Percentiles rank a stretch among this genome's conserved stretches.
Evolutionary conservation across 2,329 filamentous ascomycete species (phyloP).

Genomic region (Curvularia lunata): DNA sequence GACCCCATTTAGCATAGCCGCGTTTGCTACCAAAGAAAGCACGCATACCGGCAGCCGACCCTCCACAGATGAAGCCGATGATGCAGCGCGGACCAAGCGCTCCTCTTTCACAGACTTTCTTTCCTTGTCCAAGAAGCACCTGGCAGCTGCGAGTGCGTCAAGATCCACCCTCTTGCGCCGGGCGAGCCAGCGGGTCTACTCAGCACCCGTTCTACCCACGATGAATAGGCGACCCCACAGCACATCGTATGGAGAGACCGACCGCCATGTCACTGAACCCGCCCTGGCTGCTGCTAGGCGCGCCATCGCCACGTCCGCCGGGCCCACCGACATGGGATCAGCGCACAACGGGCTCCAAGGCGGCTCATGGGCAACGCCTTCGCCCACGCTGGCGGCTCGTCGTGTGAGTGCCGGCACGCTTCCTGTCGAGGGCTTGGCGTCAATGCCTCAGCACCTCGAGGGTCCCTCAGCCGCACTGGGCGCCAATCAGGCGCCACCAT

Average conservation of each 20-base stretch:
- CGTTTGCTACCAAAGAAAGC: slow-evolving; percentile 35
- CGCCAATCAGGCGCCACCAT: slow-evolving; percentile 46
- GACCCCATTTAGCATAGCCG: slow-evolving; percentile 45
- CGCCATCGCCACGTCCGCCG: slow-evolving; percentile 39
- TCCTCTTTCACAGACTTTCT: slow-evolving; percentile 58
- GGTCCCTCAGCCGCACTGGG: slow-evolving; percentile 35
- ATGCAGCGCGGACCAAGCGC: slow-evolving; percentile 48
- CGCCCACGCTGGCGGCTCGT: slow-evolving; percentile 31
- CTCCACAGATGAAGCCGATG: slow-evolving; percentile 29
- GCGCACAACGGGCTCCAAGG: slow-evolving; percentile 19
- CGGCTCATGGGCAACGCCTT: slow-evolving; percentile 30
- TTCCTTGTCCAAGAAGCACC: slow-evolving; percentile 49
- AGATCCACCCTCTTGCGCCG: slow-evolving; percentile 37
- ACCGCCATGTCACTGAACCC: slow-evolving; percentile 48
- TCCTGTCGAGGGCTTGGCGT: slow-evolving; percentile 35
- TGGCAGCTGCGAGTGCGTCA: slow-evolving; percentile 32
- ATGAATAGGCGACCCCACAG: slow-evolving; percentile 50
- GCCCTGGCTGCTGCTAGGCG: slow-evolving; percentile 32
- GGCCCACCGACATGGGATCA: slow-evolving; percentile 20
- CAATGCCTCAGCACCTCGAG: slow-evolving; percentile 43
- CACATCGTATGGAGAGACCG: slow-evolving; percentile 46
- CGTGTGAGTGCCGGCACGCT: slow-evolving; percentile 23
- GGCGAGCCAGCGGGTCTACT: slow-evolving; percentile 42
- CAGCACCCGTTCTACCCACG: slow-evolving; percentile 42
- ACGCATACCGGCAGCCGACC: slow-evolving; percentile 20